Evolutionary conservation across 148 eudicot genomes (phyloP).

Genomic region (Chenopodium formosanum): DNA sequence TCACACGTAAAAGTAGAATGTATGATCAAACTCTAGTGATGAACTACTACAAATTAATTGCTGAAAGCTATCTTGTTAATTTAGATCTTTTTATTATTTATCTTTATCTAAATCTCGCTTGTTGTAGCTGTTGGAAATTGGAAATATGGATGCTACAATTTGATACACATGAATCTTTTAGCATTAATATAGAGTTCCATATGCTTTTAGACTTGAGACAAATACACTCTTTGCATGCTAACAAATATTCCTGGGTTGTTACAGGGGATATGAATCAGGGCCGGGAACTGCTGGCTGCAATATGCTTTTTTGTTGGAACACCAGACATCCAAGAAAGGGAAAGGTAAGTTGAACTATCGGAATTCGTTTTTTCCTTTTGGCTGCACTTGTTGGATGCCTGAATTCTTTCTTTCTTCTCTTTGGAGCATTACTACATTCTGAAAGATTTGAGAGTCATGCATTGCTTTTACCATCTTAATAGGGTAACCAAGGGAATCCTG

Average conservation of each 20-base stretch:
- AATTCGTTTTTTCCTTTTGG: background rate
- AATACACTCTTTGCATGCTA: slow-evolving; percentile 2
- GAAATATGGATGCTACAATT: background rate
- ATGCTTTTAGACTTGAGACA: background rate
- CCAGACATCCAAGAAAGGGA: slow-evolving; percentile 43
- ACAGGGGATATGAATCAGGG: slow-evolving; percentile 94
- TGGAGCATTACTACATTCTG: background rate
- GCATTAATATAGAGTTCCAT: background rate
- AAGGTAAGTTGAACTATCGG: slow-evolving; percentile 42
- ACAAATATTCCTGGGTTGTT: slow-evolving; percentile 1
- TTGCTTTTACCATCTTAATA: slow-evolving; percentile 25
- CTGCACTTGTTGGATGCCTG: background rate
- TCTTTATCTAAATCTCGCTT: background rate
- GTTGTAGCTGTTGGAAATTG: background rate
- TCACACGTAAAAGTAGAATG: background rate
- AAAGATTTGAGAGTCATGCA: background rate
- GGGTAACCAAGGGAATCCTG: slow-evolving; percentile 54
- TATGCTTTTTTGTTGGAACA: slow-evolving; percentile 80
- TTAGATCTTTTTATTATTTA: background rate
- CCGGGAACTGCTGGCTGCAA: slow-evolving; percentile 71
- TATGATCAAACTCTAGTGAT: background rate
- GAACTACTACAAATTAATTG: background rate
- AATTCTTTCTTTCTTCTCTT: background rate
- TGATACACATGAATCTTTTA: background rate
- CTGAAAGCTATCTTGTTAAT: background rate